Conservation (phyloP, 371 early-diverging fungal species). For the Mucor velutinosus region DNA sequence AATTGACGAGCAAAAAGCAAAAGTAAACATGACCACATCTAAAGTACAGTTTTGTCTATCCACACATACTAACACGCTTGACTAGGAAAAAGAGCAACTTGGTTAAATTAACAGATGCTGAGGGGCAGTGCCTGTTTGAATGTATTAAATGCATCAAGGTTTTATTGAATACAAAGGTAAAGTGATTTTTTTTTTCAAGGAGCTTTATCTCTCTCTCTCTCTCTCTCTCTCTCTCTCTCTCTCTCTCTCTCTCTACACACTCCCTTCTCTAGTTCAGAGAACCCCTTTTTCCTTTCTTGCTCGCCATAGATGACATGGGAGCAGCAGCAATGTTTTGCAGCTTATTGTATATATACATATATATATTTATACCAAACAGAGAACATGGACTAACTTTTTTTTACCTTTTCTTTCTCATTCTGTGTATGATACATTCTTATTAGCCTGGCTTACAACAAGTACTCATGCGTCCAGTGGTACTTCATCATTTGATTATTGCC, state of each 20-base stretch:
- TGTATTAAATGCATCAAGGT: conserved; percentile 63
- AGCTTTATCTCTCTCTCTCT: neutral
- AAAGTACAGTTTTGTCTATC: neutral
- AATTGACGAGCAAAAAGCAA: conserved; percentile 46
- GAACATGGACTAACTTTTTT: neutral
- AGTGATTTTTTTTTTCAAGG: neutral
- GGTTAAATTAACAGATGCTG: conserved; percentile 20
- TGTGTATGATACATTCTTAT: neutral
- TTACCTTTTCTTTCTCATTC: neutral
- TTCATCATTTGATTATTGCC: conserved; percentile 32
- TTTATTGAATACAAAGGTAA: conserved; percentile 62
- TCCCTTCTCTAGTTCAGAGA: neutral
- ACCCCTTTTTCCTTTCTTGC: neutral
- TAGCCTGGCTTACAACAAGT: conserved; percentile 63
- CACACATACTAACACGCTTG: too few relatives aligned
- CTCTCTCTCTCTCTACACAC: neutral
- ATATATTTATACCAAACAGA: neutral
- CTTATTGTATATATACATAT: neutral
- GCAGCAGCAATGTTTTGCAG: neutral
- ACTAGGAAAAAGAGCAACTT: conserved; percentile 19
- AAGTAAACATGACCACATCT: conserved; percentile 27
- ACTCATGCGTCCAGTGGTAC: conserved; percentile 39
- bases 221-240: neutral
- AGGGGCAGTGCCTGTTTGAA: conserved; percentile 50
- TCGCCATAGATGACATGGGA: neutral